Evolutionary conservation across 371 early-diverging fungal genomes (phyloP).

Genomic region (Mortierella sp.): DNA sequence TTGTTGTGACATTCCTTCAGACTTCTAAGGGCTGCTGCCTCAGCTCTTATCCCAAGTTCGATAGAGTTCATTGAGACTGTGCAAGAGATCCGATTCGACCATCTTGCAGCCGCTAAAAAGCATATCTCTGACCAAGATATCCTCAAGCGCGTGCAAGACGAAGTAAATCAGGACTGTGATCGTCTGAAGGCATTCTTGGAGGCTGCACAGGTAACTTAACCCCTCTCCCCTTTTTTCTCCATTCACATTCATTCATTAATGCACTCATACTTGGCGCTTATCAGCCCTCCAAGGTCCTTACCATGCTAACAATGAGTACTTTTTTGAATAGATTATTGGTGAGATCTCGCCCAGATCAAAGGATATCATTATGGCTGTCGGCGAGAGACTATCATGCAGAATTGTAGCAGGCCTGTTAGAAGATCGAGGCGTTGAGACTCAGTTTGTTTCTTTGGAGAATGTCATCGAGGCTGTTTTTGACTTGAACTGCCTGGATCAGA

Average conservation of each 20-base stretch:
- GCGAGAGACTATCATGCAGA: conserved; percentile 93
- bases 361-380: conserved; percentile 94
- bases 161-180: conserved; percentile 79
- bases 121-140: conserved; percentile 65
- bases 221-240: background rate
- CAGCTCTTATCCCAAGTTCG: conserved; percentile 39
- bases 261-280: too few relatives aligned
- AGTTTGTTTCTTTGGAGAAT: conserved; percentile 87
- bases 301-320: background rate
- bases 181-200: conserved; percentile 85
- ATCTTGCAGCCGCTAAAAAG: conserved; percentile 76
- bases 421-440: conserved; percentile 85
- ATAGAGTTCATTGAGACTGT: conserved; percentile 71
- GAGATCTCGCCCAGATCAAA: conserved; percentile 96
- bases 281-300: background rate
- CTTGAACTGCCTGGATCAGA: conserved; percentile 80
- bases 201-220: conserved; percentile 85
- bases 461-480: conserved; percentile 86
- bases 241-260: background rate
- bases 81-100: conserved; percentile 82
- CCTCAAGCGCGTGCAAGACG: conserved; percentile 60
- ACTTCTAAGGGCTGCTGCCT: conserved; percentile 43
- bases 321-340: conserved; percentile 78
- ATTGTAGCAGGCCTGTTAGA: conserved; percentile 87
- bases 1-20: conserved; percentile 9